Base-by-base conservation (phyloP, 2,329 filamentous ascomycete species). In the Fusarium illudens region DNA sequence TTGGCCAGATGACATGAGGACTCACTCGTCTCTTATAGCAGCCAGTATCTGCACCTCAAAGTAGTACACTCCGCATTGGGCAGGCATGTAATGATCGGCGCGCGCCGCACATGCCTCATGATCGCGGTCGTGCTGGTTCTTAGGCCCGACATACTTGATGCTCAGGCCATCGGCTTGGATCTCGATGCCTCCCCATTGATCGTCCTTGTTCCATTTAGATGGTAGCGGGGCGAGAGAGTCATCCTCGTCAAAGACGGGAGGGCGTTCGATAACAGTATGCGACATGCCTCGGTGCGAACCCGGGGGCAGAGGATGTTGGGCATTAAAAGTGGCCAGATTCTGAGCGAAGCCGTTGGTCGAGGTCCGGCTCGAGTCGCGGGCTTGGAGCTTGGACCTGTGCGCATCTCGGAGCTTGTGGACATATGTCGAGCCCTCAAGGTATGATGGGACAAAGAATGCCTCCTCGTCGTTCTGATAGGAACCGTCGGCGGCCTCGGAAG, bases 41-140 rank as follows among this genome's bases (percentile, higher is more conserved):
- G 81, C 79, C 25, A 86, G 60, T 49, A 89, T 81, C 15, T 80
- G 80, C 22, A 91, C 84, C 76, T 99, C 96, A 75, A 89, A 99
- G 78, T 99, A 99, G 79, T 97, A 99, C 62, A 99, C 90, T 2
- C 96, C 96, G 70, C 92, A 96, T 75, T 97, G 91, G 33, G 89
- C 85, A 4, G 96, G 94, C 89, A 98, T 97, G 50, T 90, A 87
- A 76, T 94, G 85, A 77, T 99, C 92, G 27, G 94, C 88, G 58
- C 96, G 89, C 60, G 97, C 89, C 12, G 92, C 88, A 33, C 89
- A 93, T 17, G 93, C 92, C 77, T 98, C 96, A 74, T 92, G 83
- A 8, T 90, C 87, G 52, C 84, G 82, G 51, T 88, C 85, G 59
- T 78, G 77, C 19, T 81, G 75, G 22, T 77, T 80, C 72, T 84